Conservation (phyloP, 495 filamentous ascomycete genomes). For the Sordaria brevicollis region DNA sequence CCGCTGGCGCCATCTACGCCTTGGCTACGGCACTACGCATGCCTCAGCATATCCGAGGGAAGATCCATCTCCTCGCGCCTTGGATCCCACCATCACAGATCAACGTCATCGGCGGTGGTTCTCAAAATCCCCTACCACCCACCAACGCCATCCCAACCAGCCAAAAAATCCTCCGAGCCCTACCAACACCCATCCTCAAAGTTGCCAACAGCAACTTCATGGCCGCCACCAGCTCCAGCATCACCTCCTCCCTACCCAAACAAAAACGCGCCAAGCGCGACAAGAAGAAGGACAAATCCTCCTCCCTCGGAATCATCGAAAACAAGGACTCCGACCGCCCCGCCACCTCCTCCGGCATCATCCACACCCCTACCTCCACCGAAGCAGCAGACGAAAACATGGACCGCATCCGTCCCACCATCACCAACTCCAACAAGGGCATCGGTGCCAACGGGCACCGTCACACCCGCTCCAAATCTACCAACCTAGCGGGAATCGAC, state of each 20-base stretch:
- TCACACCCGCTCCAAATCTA: constrained; percentile 21
- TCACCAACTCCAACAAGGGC: constrained; percentile 10
- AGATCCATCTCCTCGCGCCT: constrained; percentile 88
- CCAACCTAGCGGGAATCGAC: constrained; percentile 16
- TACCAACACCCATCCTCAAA: constrained; percentile 86
- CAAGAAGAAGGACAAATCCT: constrained; percentile 24
- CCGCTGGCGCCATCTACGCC: constrained; percentile 93
- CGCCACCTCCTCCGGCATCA: background rate
- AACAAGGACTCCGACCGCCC: background rate
- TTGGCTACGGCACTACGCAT: constrained; percentile 92
- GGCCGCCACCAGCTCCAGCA: constrained; percentile 78
- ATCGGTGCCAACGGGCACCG: constrained; percentile 15
- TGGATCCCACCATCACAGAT: constrained; percentile 99
- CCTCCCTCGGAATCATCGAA: background rate
- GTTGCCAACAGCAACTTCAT: constrained; percentile 93
- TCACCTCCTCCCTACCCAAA: constrained; percentile 68
- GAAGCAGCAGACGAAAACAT: constrained; percentile 25
- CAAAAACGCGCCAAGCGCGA: constrained; percentile 49
- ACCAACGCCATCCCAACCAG: constrained; percentile 80
- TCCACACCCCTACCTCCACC: background rate
- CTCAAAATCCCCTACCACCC: constrained; percentile 57
- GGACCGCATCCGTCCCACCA: constrained; percentile 25
- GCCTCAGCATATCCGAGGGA: constrained; percentile 89
- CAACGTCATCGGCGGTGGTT: constrained; percentile 60
- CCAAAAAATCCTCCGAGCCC: constrained; percentile 79